Conservation (phyloP, 108 stramenopile genomes). For the Discostella pseudostelligera region DNA sequence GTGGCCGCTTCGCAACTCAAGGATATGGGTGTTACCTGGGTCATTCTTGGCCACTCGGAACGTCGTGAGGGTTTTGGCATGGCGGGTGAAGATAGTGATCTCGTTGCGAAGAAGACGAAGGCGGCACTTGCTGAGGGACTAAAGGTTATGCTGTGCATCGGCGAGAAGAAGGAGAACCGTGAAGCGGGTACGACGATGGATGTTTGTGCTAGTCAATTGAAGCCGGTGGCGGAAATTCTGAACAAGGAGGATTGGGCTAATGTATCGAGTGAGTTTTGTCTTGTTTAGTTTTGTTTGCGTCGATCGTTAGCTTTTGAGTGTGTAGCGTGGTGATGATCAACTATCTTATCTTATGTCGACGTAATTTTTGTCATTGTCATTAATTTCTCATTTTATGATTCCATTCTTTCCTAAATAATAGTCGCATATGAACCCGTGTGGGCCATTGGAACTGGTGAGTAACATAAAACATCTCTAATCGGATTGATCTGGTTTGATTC, state of each 20-base stretch:
- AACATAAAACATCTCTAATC: background rate
- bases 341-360: background rate
- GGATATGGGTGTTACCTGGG: constrained; percentile 96
- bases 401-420: background rate
- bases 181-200: constrained; percentile 91
- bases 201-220: constrained; percentile 87
- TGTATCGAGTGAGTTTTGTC: constrained; percentile 78
- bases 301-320: background rate
- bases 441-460: constrained; percentile 93
- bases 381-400: background rate
- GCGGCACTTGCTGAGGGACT: constrained; percentile 93
- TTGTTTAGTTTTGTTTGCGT: constrained; percentile 3
- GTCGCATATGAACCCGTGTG: constrained; percentile 87
- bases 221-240: constrained; percentile 75
- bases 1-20: constrained; percentile 80
- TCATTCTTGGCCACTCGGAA: constrained; percentile 97
- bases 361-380: background rate
- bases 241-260: constrained; percentile 81
- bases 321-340: background rate
- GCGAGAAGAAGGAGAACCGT: constrained; percentile 98
- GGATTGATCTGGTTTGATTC: too few species aligned
- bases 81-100: constrained; percentile 87
- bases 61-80: constrained; percentile 93
- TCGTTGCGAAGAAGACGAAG: constrained; percentile 96
- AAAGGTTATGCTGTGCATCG: constrained; percentile 97